Conservation (phyloP, 1,284 basidiomycete species). For the Irpex rosettiformis region DNA sequence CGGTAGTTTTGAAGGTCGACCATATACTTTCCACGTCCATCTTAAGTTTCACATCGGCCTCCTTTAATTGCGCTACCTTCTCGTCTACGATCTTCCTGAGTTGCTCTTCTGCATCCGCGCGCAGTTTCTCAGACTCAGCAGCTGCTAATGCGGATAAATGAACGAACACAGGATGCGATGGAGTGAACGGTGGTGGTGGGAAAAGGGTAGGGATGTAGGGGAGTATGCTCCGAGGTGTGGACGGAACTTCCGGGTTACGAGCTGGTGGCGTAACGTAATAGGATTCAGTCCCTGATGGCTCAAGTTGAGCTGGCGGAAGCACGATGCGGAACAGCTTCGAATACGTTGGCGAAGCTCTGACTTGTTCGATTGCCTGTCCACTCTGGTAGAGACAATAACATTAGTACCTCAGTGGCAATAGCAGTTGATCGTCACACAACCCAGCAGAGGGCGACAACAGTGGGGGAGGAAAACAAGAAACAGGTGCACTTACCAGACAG, state of each 20-base stretch:
- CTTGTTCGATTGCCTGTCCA: slow-evolving; percentile 41
- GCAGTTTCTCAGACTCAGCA: slow-evolving; percentile 50
- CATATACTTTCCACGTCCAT: slow-evolving; percentile 62
- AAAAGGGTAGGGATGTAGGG: slow-evolving; percentile 49
- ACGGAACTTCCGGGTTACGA: slow-evolving; percentile 23
- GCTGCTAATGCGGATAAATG: slow-evolving; percentile 59
- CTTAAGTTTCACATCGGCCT: slow-evolving; percentile 51
- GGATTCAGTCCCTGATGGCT: slow-evolving; percentile 18
- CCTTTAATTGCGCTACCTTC: slow-evolving; percentile 56
- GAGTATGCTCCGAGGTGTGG: slow-evolving; percentile 25
- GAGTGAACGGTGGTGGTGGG: slow-evolving; percentile 71
- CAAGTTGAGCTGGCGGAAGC: slow-evolving; percentile 37
- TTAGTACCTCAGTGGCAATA: background rate
- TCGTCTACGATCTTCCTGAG: slow-evolving; percentile 51
- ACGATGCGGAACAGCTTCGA: slow-evolving; percentile 51
- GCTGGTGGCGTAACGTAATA: slow-evolving; percentile 16
- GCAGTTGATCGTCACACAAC: background rate
- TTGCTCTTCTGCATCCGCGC: slow-evolving; percentile 55
- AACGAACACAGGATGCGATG: slow-evolving; percentile 67
- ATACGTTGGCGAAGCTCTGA: slow-evolving; percentile 45
- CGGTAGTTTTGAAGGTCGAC: slow-evolving; percentile 51
- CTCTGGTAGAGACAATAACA: slow-evolving; percentile 32
- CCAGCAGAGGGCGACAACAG: background rate
- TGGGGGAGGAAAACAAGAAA: background rate
- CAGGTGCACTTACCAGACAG: slow-evolving; percentile 46